Conservation (phyloP, 768 basidiomycete species). For the Neoboletus brunneissimus region DNA sequence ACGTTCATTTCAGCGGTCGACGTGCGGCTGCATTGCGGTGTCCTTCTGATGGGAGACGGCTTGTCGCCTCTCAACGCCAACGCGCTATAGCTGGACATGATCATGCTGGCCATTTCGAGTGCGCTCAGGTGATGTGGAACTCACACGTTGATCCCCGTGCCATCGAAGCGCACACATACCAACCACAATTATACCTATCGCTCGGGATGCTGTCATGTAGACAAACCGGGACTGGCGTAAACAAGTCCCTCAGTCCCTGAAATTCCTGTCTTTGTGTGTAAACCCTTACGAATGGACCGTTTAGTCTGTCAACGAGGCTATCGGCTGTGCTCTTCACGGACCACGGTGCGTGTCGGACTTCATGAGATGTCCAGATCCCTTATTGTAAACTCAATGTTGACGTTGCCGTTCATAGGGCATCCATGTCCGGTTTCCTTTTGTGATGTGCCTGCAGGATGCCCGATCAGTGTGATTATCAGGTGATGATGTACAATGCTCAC, state of each 20-base stretch:
- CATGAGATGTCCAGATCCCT: conserved; percentile 1
- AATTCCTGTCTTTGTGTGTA: conserved; percentile 18
- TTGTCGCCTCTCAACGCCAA: conserved; percentile 12
- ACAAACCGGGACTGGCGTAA: conserved; percentile 20
- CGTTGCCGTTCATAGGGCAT: conserved; percentile 15
- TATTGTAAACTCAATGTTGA: conserved; percentile 21
- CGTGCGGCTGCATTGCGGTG: conserved; percentile 1
- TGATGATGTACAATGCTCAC: conserved; percentile 12
- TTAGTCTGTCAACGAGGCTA: conserved; percentile 16
- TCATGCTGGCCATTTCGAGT: conserved; percentile 16
- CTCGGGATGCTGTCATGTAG: conserved; percentile 30
- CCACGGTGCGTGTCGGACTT: conserved; percentile 18
- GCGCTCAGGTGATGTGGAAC: conserved; percentile 16
- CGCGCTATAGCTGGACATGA: conserved; percentile 9
- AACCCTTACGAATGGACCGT: conserved; percentile 10
- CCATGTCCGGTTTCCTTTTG: conserved; percentile 23
- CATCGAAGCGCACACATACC: conserved; percentile 19
- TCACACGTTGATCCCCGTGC: conserved; percentile 27
- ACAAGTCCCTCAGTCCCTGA: conserved; percentile 22
- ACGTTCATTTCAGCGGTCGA: conserved; percentile 4
- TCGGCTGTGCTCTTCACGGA: conserved; percentile 25
- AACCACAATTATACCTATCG: conserved; percentile 7
- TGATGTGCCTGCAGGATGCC: conserved; percentile 20
- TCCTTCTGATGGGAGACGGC: conserved; percentile 3
- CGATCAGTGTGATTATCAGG: conserved; percentile 25